These are phyloP conservation scores for Populus hybrid DNA, from an alignment of 441 rosid genomes.

Conservation along the genomic window DNA sequence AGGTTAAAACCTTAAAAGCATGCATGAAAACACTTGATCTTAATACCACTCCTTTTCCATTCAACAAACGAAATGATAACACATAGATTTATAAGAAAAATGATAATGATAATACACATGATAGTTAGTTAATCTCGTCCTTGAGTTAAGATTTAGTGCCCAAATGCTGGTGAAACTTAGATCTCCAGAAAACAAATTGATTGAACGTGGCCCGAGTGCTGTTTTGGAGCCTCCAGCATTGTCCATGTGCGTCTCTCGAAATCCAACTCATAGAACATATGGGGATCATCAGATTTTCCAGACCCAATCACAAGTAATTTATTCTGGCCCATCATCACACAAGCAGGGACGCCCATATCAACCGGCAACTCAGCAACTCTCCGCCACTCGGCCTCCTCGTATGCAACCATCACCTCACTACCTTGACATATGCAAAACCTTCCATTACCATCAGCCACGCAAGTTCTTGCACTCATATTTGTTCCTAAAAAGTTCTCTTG, in stretches of 20 bases:
- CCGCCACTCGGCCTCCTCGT: constrained; percentile 36
- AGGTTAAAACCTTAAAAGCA: too few relatives aligned
- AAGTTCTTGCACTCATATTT: constrained; percentile 33
- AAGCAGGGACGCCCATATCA: constrained; percentile 32
- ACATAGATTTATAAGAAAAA: background rate
- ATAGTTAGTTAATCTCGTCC: background rate
- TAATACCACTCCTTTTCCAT: background rate
- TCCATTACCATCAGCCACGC: constrained; percentile 18
- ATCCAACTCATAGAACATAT: constrained; percentile 35
- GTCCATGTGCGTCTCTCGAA: constrained; percentile 40
- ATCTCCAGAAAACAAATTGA: constrained; percentile 59
- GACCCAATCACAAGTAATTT: constrained; percentile 60
- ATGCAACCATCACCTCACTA: constrained; percentile 35
- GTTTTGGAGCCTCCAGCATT: constrained; percentile 26
- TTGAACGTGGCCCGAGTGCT: constrained; percentile 51
- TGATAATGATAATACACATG: too few relatives aligned
- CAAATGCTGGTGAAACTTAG: constrained; percentile 8
- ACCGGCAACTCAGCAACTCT: constrained; percentile 39
- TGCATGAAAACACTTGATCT: too few relatives aligned
- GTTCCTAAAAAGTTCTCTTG: constrained; percentile 29
- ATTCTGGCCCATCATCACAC: constrained; percentile 34
- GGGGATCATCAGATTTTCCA: constrained; percentile 29
- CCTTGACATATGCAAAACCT: constrained; percentile 35
- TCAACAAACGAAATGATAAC: background rate
- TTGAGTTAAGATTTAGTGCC: background rate